phyloP scores from a whole-genome alignment of 139 green algal genomes.

The Picochlorum sp. region DNA sequence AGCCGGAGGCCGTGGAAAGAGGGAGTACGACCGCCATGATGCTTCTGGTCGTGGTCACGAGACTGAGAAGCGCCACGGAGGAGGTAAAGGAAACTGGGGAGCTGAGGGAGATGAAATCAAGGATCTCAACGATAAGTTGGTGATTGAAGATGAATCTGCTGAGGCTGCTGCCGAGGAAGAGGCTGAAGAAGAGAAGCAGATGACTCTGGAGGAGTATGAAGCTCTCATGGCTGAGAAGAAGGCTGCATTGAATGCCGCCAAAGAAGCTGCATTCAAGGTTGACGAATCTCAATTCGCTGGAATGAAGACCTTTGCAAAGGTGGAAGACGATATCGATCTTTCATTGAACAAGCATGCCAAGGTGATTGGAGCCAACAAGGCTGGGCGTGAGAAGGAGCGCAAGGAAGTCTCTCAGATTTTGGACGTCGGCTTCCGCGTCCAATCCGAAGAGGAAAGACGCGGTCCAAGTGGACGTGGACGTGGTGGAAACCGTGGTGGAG shows the following conservation, averaged over 20 bases:
- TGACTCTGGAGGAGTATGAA: slow-evolving; percentile 71
- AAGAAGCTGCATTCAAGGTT: slow-evolving; percentile 26
- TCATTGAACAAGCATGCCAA: slow-evolving; percentile 37
- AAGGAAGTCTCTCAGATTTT: slow-evolving; percentile 43
- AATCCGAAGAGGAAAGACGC: slow-evolving; percentile 7
- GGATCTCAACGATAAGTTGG: slow-evolving; percentile 21
- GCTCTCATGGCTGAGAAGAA: slow-evolving; percentile 60
- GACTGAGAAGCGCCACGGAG: slow-evolving; percentile 66
- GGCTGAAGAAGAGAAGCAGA: slow-evolving; percentile 37
- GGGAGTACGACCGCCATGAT: slow-evolving; percentile 75
- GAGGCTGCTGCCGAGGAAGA: slow-evolving; percentile 20
- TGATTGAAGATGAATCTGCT: slow-evolving; percentile 19
- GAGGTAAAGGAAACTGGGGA: slow-evolving; percentile 74
- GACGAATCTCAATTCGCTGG: slow-evolving; percentile 37
- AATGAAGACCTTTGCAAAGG: slow-evolving; percentile 33
- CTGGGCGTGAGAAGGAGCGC: slow-evolving; percentile 17
- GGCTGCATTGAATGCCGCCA: slow-evolving; percentile 59
- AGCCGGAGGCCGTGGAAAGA: slow-evolving; percentile 30
- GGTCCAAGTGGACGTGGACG: slow-evolving; percentile 10
- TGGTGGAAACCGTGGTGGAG: slow-evolving; percentile 8
- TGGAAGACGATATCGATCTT: slow-evolving; percentile 32
- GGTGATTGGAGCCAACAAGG: slow-evolving; percentile 26
- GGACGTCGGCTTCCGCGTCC: slow-evolving; percentile 25
- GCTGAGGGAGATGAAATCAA: slow-evolving; percentile 50
- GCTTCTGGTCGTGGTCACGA: slow-evolving; percentile 70